Evolutionary conservation across 2,329 filamentous ascomycete genomes (phyloP).

Genomic region (Colletotrichum incanum): DNA sequence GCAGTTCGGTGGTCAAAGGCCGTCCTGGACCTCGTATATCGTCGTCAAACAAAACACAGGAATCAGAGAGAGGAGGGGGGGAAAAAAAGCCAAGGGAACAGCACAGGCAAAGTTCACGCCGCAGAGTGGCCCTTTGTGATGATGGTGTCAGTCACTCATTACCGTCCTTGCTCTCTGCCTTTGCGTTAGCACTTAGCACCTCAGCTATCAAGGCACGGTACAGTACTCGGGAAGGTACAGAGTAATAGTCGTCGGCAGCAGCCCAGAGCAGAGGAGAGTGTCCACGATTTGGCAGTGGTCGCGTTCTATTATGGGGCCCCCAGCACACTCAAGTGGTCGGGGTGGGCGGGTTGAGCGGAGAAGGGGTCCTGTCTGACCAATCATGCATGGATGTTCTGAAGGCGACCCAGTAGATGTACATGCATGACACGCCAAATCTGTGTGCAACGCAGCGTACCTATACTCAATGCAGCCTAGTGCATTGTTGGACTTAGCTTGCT

Average conservation of each 20-base stretch:
- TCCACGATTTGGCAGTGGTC: conserved; percentile 8
- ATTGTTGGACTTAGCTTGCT: conserved; percentile 18
- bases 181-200: conserved; percentile 30
- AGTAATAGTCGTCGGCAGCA: conserved; percentile 14
- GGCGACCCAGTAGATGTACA: conserved; percentile 36
- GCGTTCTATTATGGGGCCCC: conserved; percentile 29
- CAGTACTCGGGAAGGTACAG: conserved; percentile 10
- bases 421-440: conserved; percentile 30
- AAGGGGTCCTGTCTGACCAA: conserved; percentile 35
- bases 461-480: conserved; percentile 32
- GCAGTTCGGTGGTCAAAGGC: conserved; percentile 25
- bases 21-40: conserved; percentile 29
- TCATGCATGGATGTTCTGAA: not conserved
- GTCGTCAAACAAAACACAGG: conserved; percentile 30
- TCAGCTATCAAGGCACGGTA: conserved; percentile 7
- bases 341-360: conserved; percentile 40
- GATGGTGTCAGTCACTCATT: conserved; percentile 40
- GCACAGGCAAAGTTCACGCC: conserved; percentile 38
- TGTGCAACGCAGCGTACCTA: conserved; percentile 33
- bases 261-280: conserved; percentile 6
- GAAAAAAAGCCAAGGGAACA: conserved; percentile 15
- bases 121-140: conserved; percentile 43
- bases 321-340: conserved; percentile 18
- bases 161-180: conserved; percentile 26
- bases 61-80: not conserved